Evolutionary conservation across 2,329 filamentous ascomycete genomes (phyloP).

Genomic region (Trichoderma sp.): DNA sequence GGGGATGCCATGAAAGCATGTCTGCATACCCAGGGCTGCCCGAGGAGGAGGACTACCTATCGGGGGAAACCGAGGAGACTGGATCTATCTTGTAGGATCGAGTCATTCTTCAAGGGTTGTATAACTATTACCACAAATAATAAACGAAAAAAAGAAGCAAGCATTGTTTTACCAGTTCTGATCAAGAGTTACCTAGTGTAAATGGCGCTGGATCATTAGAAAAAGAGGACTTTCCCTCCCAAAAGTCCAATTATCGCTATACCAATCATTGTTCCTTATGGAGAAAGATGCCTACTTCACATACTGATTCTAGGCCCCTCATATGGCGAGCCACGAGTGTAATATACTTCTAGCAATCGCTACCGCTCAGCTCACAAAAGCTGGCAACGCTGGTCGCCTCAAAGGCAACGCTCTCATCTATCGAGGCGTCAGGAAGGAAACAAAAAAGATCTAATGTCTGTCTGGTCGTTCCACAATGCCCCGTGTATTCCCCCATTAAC

Average conservation of each 20-base stretch:
- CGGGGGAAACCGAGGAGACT: neutral
- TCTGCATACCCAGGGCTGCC: conserved; percentile 8
- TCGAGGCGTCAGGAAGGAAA: neutral
- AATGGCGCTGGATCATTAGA: no score
- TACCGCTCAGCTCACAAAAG: neutral
- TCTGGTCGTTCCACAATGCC: no score
- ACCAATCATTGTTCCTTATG: no score
- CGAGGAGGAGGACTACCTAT: neutral
- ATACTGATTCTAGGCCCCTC: no score
- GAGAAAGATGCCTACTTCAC: no score
- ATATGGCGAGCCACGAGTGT: no score
- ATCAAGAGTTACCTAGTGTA: neutral
- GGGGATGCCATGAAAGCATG: conserved; percentile 16
- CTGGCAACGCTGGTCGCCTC: neutral
- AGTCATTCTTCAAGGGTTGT: conserved; percentile 16
- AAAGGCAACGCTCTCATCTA: neutral
- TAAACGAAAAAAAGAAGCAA: conserved; percentile 22
- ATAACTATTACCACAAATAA: conserved; percentile 25
- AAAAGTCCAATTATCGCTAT: no score
- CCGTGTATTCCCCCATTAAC: neutral
- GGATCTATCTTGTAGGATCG: conserved; percentile 23
- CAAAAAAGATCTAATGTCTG: neutral
- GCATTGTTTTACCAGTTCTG: neutral
- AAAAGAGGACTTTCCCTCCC: neutral
- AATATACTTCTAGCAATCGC: neutral